Percentiles rank a stretch among this genome's conserved stretches.
These are phyloP conservation scores for Laetiporus sulphureus DNA, from an alignment of 1,284 basidiomycete species.

Conservation along the genomic window DNA sequence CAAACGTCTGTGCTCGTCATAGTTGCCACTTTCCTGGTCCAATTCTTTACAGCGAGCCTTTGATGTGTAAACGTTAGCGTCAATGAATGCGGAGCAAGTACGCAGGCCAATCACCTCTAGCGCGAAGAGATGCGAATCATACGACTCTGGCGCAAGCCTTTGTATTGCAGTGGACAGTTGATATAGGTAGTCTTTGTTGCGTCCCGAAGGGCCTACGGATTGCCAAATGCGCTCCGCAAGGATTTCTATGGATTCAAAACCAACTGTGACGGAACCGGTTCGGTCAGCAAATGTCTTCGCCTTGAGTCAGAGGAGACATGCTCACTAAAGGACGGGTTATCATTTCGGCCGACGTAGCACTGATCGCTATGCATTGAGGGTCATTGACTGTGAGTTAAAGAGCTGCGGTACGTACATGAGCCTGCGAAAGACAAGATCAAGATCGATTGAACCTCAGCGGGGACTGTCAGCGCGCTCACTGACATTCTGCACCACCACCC, in stretches of 20 bases:
- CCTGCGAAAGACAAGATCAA: not conserved
- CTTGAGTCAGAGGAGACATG: not conserved
- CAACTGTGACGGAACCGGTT: conserved; percentile 41
- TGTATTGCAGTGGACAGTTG: conserved; percentile 63
- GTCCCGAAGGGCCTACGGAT: conserved; percentile 77
- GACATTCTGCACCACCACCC: conserved; percentile 48
- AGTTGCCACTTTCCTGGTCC: conserved; percentile 14
- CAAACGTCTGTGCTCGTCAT: not conserved
- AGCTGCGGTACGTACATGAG: not conserved
- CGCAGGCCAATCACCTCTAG: conserved; percentile 49
- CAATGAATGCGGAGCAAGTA: not conserved
- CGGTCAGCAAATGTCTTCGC: not conserved
- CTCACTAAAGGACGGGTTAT: conserved; percentile 75
- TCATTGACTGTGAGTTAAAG: not conserved
- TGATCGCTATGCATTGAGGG: conserved; percentile 18
- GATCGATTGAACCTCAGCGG: not conserved
- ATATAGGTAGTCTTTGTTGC: conserved; percentile 84
- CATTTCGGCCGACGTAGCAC: conserved; percentile 74
- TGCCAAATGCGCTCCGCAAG: conserved; percentile 67
- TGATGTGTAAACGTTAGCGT: not conserved
- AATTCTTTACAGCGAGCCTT: conserved; percentile 25
- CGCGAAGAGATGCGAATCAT: conserved; percentile 72
- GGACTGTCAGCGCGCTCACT: conserved; percentile 13
- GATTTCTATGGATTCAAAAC: conserved; percentile 64
- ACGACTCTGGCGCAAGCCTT: conserved; percentile 63